A percentile compares a stretch with the other conserved stretches of the same genome.
Evolutionary conservation across 495 filamentous ascomycete genomes (phyloP).

Genomic region (Trichoderma orchidacearum): DNA sequence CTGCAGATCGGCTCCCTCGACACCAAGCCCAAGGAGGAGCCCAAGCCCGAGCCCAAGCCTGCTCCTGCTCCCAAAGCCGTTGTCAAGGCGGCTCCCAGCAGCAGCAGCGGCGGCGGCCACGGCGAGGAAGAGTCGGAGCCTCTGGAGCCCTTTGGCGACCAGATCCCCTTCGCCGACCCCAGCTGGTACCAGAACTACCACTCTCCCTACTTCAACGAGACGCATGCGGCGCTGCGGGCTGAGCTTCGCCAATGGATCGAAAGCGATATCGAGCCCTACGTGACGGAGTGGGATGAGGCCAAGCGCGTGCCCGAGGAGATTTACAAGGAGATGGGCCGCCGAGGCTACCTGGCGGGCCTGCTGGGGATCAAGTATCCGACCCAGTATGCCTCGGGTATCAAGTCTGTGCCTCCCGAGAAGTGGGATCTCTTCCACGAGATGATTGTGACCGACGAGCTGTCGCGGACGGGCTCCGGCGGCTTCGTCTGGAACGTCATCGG

Average conservation of each 20-base stretch:
- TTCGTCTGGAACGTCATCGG: constrained; percentile 98
- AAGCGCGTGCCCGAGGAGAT: constrained; percentile 76
- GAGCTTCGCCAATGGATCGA: constrained; percentile 91
- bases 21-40: constrained; percentile 64
- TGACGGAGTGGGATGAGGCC: constrained; percentile 93
- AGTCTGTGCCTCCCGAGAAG: constrained; percentile 69
- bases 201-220: constrained; percentile 90
- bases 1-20: constrained; percentile 86
- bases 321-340: constrained; percentile 89
- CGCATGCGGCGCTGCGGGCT: constrained; percentile 75
- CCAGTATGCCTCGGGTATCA: constrained; percentile 55
- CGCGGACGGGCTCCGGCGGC: constrained; percentile 74
- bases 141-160: constrained; percentile 68
- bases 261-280: constrained; percentile 74
- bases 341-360: constrained; percentile 83
- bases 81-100: constrained; percentile 38
- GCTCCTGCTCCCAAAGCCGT: constrained; percentile 37
- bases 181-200: constrained; percentile 94
- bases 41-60: constrained; percentile 53
- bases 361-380: constrained; percentile 71
- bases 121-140: constrained; percentile 46
- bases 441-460: constrained; percentile 86
- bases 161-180: constrained; percentile 87
- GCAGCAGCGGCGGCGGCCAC: constrained; percentile 29
- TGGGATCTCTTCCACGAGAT: constrained; percentile 99